Percentiles rank a stretch among this genome's conserved stretches.
Evolutionary conservation across 345 rosid genomes (phyloP).

Genomic region (Salix arbutifolia): DNA sequence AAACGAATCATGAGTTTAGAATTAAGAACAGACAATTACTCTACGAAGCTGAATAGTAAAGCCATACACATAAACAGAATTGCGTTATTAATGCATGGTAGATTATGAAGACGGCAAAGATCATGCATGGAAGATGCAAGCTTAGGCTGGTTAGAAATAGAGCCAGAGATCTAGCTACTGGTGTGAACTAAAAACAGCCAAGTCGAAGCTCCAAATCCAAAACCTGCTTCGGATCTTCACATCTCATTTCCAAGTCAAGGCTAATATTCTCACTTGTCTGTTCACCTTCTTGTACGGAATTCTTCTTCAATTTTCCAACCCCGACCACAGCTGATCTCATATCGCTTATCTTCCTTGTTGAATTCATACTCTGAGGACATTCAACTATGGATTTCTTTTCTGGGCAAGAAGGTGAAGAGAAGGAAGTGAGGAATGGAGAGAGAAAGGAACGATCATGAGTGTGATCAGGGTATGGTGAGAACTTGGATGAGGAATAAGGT

Average conservation of each 20-base stretch:
- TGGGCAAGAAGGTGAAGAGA: slow-evolving; percentile 23
- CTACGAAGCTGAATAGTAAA: neutral
- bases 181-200: slow-evolving; percentile 27
- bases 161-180: neutral
- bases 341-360: slow-evolving; percentile 29
- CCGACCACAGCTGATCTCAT: slow-evolving; percentile 11
- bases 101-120: neutral
- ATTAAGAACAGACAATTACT: neutral
- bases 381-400: slow-evolving; percentile 14
- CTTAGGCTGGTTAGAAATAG: neutral
- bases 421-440: slow-evolving; percentile 6
- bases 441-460: neutral
- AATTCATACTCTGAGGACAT: slow-evolving; percentile 18
- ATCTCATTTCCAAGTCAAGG: slow-evolving; percentile 45
- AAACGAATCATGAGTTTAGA: slow-evolving; percentile 9
- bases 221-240: slow-evolving; percentile 41
- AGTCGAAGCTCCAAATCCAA: slow-evolving; percentile 74
- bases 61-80: slow-evolving; percentile 8
- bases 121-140: neutral
- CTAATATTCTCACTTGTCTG: slow-evolving; percentile 28
- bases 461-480: slow-evolving; percentile 5
- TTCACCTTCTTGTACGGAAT: slow-evolving; percentile 16
- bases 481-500: slow-evolving; percentile 13
- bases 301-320: slow-evolving; percentile 25
- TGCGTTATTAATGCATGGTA: neutral